These are phyloP conservation scores for Starmerella lactis-condensi DNA, from an alignment of 805 yeast species.

Conservation along the genomic window DNA sequence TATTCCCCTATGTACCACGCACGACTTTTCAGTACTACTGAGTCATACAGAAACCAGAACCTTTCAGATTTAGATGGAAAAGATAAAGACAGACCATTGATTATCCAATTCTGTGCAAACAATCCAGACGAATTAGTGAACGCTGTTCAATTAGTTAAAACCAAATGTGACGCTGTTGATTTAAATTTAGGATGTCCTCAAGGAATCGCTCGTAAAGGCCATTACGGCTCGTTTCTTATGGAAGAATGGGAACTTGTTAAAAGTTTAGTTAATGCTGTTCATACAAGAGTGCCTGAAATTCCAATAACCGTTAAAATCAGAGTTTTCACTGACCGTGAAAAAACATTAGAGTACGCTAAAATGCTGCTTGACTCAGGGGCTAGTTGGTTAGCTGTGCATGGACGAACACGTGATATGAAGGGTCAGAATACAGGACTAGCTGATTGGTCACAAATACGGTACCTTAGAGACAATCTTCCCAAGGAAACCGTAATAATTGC, in stretches of 20 bases:
- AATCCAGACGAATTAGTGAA: slow-evolving; percentile 65
- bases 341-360: slow-evolving; percentile 69
- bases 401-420: slow-evolving; percentile 91
- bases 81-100: slow-evolving; percentile 55
- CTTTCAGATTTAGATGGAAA: slow-evolving; percentile 55
- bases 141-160: slow-evolving; percentile 70
- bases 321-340: slow-evolving; percentile 66
- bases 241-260: slow-evolving; percentile 85
- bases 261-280: slow-evolving; percentile 51
- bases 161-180: slow-evolving; percentile 87
- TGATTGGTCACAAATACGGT: slow-evolving; percentile 67
- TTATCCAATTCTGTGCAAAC: slow-evolving; percentile 93
- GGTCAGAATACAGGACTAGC: slow-evolving; percentile 94
- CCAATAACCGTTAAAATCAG: slow-evolving; percentile 95
- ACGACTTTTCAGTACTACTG: slow-evolving; percentile 64
- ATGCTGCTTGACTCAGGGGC: slow-evolving; percentile 89
- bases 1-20: slow-evolving; percentile 98
- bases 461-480: slow-evolving; percentile 53
- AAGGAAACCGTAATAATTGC: slow-evolving; percentile 82
- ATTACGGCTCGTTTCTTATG: slow-evolving; percentile 89
- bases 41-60: slow-evolving; percentile 60
- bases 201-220: slow-evolving; percentile 87
- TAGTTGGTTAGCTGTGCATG: slow-evolving; percentile 84
- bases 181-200: slow-evolving; percentile 95
- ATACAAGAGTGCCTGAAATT: slow-evolving; percentile 44